A percentile compares a stretch with the other conserved stretches of the same genome.
phyloP scores from a whole-genome alignment of 352 stramenopile genomes.

The Blastocystis sp. region DNA sequence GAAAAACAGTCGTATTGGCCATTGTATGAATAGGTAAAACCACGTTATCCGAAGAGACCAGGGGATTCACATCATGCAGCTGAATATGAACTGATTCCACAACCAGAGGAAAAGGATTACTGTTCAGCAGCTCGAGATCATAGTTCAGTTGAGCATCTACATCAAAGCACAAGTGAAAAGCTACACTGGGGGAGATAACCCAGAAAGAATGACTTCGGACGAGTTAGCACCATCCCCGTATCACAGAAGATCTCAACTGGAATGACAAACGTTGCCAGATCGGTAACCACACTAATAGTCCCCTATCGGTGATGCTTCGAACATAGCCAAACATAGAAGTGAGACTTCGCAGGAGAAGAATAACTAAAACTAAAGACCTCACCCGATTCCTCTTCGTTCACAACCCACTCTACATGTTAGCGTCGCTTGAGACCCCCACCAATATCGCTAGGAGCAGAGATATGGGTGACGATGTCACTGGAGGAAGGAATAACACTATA shows the following conservation, averaged over 20 bases:
- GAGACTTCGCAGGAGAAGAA: not conserved
- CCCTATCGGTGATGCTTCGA: not conserved
- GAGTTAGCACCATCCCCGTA: not conserved
- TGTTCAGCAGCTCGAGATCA: slow-evolving; percentile 34
- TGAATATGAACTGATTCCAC: not conserved
- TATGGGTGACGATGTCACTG: not conserved
- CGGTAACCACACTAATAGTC: not conserved
- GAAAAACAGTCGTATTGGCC: not conserved
- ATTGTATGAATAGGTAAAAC: not conserved
- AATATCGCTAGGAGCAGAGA: not conserved
- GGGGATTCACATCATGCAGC: not conserved
- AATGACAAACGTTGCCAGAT: slow-evolving; percentile 22
- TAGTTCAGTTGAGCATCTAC: not conserved
- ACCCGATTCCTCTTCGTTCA: not conserved
- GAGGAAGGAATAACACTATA: not conserved
- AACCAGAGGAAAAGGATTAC: not conserved
- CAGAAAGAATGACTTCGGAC: not conserved
- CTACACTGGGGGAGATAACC: not conserved
- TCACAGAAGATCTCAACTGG: slow-evolving; percentile 1
- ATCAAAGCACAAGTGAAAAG: not conserved
- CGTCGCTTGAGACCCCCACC: not conserved
- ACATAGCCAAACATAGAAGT: not conserved
- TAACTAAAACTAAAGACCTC: slow-evolving; percentile 24
- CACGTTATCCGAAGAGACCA: not conserved
- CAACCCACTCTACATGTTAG: slow-evolving; percentile 7